These are phyloP conservation scores for Plasmodium vivax DNA, from an alignment of 169 alveolate species.

Conservation along the genomic window DNA sequence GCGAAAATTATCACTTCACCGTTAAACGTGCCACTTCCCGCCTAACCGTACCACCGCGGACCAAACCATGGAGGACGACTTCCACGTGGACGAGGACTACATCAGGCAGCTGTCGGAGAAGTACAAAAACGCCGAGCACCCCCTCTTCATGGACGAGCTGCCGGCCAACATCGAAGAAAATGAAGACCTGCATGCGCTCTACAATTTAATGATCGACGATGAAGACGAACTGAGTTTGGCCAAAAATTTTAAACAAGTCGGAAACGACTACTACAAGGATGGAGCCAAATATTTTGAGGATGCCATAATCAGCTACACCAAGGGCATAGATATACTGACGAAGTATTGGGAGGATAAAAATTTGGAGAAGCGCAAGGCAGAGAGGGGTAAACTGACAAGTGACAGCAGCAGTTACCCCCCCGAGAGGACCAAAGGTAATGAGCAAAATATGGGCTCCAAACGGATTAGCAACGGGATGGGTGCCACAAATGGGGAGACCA, in stretches of 20 bases:
- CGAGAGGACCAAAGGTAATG: neutral
- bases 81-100: conserved; percentile 46
- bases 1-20: neutral
- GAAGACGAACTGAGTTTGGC: conserved; percentile 63
- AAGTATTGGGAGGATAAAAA: neutral
- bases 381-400: neutral
- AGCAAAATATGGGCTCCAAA: neutral
- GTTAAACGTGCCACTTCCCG: neutral
- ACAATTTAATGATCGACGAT: conserved; percentile 44
- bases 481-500: neutral
- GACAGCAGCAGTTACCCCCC: neutral
- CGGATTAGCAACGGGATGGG: neutral
- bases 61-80: conserved; percentile 38
- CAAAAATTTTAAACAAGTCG: conserved; percentile 56
- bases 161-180: conserved; percentile 66
- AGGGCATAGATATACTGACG: conserved; percentile 39
- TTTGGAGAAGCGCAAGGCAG: neutral
- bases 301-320: conserved; percentile 61
- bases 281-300: conserved; percentile 65
- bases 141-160: conserved; percentile 64
- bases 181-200: conserved; percentile 56
- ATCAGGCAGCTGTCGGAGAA: conserved; percentile 47
- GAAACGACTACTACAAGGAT: conserved; percentile 59
- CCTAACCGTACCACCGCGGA: neutral
- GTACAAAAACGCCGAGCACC: conserved; percentile 61